These are phyloP conservation scores for Carex cristatella DNA, from an alignment of 176 grass and related monocot genomes.

Conservation along the genomic window DNA sequence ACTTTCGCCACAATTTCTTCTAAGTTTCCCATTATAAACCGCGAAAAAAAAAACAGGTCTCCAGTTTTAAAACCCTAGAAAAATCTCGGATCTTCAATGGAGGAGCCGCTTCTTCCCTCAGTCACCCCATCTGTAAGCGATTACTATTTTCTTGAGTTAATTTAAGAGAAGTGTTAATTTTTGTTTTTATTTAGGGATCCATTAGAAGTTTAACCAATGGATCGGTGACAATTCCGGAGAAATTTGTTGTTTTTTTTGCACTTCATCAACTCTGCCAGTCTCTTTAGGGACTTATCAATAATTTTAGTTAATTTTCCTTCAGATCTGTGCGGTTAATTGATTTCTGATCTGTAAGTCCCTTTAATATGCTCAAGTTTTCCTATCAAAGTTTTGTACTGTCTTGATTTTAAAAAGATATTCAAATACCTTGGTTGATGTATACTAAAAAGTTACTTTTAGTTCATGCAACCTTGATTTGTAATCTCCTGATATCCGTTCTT, in stretches of 20 bases:
- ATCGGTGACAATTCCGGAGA: not conserved
- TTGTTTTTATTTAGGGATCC: not conserved
- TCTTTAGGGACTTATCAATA: not conserved
- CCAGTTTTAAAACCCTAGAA: not conserved
- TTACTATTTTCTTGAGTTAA: not conserved
- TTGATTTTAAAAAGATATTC: not conserved
- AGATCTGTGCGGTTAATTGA: not conserved
- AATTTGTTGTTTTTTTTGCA: not conserved
- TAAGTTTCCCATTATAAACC: not conserved
- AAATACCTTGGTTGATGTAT: not conserved
- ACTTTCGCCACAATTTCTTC: not conserved
- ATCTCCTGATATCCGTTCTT: not conserved
- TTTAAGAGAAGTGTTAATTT: not conserved
- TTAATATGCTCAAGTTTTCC: not conserved
- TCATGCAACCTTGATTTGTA: not conserved
- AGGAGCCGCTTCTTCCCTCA: slow-evolving; percentile 4
- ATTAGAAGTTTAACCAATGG: not conserved
- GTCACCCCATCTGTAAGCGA: not conserved
- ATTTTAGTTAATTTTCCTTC: not conserved
- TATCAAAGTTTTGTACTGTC: not conserved
- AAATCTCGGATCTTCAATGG: slow-evolving; percentile 1
- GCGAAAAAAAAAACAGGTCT: not conserved
- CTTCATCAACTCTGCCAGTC: not conserved
- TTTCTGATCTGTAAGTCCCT: not conserved
- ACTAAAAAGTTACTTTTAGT: not conserved